Conservation (phyloP, 768 basidiomycete genomes). For the Boletus tylopilopsis region DNA sequence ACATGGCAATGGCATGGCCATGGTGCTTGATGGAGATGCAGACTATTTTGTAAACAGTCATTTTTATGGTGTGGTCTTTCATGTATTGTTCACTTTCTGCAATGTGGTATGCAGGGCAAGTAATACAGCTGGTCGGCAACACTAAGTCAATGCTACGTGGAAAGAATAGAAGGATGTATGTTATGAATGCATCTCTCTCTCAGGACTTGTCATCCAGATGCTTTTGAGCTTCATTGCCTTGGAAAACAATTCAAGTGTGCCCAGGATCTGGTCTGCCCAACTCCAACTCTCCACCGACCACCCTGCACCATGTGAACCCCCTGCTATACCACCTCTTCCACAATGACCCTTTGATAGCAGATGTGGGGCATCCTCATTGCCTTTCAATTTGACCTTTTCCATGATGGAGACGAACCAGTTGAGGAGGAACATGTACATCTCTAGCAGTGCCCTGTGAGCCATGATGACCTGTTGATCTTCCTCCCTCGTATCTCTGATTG, state of each 20-base stretch:
- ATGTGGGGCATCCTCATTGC: constrained; percentile 43
- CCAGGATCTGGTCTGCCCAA: constrained; percentile 76
- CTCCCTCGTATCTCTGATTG: constrained; percentile 62
- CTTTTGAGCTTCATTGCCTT: constrained; percentile 68
- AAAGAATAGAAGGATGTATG: constrained; percentile 32
- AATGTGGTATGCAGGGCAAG: constrained; percentile 82
- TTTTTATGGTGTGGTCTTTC: constrained; percentile 69
- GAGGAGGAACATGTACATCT: constrained; percentile 90
- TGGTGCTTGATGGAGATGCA: constrained; percentile 92
- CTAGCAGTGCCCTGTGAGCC: constrained; percentile 70
- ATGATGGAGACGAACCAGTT: constrained; percentile 84
- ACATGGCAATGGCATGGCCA: constrained; percentile 75
- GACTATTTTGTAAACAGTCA: constrained; percentile 82
- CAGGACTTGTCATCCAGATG: constrained; percentile 87
- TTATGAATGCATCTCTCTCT: constrained; percentile 84
- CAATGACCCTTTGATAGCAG: constrained; percentile 48
- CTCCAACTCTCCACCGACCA: constrained; percentile 55
- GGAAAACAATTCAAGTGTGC: constrained; percentile 63
- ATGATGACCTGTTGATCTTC: constrained; percentile 61
- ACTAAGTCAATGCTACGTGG: neutral
- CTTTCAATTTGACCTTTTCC: constrained; percentile 65
- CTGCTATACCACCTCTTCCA: constrained; percentile 59
- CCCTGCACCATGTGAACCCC: constrained; percentile 35
- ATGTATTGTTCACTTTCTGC: constrained; percentile 85
- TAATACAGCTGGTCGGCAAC: constrained; percentile 63